Evolutionary conservation across 139 green algal species (phyloP).

Genomic region (Limnomonas spitsbergensis): DNA sequence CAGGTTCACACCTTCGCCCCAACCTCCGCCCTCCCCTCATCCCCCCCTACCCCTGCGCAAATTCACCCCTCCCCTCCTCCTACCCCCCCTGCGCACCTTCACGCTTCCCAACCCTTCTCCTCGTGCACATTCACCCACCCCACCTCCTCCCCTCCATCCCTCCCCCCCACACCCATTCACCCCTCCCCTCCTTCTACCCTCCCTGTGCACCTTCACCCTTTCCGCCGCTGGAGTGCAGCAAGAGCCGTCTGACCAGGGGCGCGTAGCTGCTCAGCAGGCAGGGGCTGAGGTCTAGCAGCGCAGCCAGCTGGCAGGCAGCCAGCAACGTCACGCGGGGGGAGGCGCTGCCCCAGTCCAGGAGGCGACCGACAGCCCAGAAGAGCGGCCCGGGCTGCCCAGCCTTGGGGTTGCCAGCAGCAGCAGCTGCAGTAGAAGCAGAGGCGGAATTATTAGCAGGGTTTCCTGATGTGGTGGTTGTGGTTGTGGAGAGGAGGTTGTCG

Average conservation of each 20-base stretch:
- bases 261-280: slow-evolving; percentile 38
- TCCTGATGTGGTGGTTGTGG: too few species aligned
- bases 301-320: slow-evolving; percentile 43
- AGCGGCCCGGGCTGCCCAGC: not conserved
- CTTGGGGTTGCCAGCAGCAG: not conserved
- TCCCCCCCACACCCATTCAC: too few species aligned
- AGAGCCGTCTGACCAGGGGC: slow-evolving; percentile 33
- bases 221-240: slow-evolving; percentile 39
- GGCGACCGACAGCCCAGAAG: not conserved
- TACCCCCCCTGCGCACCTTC: too few species aligned
- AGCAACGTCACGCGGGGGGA: slow-evolving; percentile 29
- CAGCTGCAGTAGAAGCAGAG: not conserved
- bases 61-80: too few species aligned
- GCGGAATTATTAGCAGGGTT: not conserved
- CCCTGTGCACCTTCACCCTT: not conserved
- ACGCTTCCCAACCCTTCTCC: too few species aligned
- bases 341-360: slow-evolving; percentile 37
- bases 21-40: too few species aligned
- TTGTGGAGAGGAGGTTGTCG: too few species aligned
- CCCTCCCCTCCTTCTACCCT: too few species aligned
- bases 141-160: too few species aligned
- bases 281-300: slow-evolving; percentile 28
- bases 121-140: too few species aligned
- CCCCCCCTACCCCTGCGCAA: too few species aligned
- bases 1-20: too few species aligned